Conservation (phyloP, 2,329 filamentous ascomycete species). For the Lecanosticta acicola region DNA sequence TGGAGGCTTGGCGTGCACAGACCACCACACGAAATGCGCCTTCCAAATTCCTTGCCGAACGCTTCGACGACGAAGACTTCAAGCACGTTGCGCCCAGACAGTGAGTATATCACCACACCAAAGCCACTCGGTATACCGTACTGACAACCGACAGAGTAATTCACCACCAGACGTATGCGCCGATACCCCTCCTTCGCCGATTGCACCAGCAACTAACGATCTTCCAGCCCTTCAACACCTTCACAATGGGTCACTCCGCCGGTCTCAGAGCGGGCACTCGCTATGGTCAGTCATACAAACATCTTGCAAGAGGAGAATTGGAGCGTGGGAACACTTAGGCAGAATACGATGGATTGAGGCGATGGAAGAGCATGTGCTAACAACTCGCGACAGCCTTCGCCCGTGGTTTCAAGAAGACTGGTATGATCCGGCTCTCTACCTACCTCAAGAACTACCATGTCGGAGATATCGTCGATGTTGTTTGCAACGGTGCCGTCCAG, state of each 20-base stretch:
- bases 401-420: slow-evolving; percentile 90
- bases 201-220: slow-evolving; percentile 13
- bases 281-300: slow-evolving; percentile 32
- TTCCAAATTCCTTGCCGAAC: not conserved
- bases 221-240: slow-evolving; percentile 24
- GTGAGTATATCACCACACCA: slow-evolving; percentile 4
- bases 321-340: not conserved
- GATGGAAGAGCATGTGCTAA: slow-evolving; percentile 17
- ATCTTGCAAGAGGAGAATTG: slow-evolving; percentile 4
- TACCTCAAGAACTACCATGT: slow-evolving; percentile 96
- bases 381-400: slow-evolving; percentile 59
- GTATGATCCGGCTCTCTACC: slow-evolving; percentile 86
- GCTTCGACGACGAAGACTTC: not conserved
- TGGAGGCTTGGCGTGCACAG: not conserved
- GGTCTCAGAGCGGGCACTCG: slow-evolving; percentile 41
- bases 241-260: slow-evolving; percentile 52
- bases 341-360: slow-evolving; percentile 6
- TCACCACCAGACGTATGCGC: slow-evolving; percentile 12
- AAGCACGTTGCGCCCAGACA: slow-evolving; percentile 9
- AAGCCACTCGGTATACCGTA: not conserved
- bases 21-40: not conserved
- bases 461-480: slow-evolving; percentile 98
- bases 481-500: slow-evolving; percentile 96
- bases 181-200: not conserved
- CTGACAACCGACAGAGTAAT: slow-evolving; percentile 10